Base-by-base conservation (phyloP, 257 asterid genomes). In the Dorcoceras hygrometricum region DNA sequence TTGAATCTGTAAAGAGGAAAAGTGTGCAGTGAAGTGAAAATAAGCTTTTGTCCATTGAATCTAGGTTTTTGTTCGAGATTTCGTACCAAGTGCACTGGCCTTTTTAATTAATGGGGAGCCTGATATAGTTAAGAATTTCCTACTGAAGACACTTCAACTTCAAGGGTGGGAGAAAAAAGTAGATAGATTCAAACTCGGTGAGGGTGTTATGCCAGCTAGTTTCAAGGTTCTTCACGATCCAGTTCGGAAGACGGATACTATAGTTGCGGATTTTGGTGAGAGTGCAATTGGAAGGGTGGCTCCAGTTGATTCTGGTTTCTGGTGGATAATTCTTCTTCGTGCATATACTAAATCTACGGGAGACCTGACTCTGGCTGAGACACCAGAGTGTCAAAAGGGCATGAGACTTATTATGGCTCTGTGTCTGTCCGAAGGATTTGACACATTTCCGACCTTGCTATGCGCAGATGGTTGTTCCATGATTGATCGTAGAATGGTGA, bases 271-370 rank as follows among this genome's bases (percentile, higher is more conserved):
- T 79, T 88, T 88, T 71, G 95, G 95, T 4, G 95, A 88, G 82
- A 88, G 90, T 72, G 93, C 93, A 9, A 88, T 88, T 29, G 95
- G 96, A 67, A 73, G 96, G 70, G 95, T 89, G 25, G 96, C 96
- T 62, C 95, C 95, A 1, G 88, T 89, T 34, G 96, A 89, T 71
- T 89, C 96, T 32, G 96, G 96, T 36, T 89, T 86, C 77, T 89
- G 96, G 95, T 89, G 96, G 95, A 89, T 89, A 39, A 84, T 86
- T 73, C 89, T 89, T 69, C 89, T 89, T 43, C 88, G 96, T 22
- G 96, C 95, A 4, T 89, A 89, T 72, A 86, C 96, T 11, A 89
- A 84, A 69, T 89, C 96, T 5, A 86, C 96, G 0, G 91, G 95
- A 28, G 95, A 89, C 53, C 59, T 67, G 12, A 60, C 88, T 65